Evolutionary conservation across 306 rosid genomes (phyloP), one percentile per base, ranked within the genome.

Genomic region (Dryas drummondii): DNA sequence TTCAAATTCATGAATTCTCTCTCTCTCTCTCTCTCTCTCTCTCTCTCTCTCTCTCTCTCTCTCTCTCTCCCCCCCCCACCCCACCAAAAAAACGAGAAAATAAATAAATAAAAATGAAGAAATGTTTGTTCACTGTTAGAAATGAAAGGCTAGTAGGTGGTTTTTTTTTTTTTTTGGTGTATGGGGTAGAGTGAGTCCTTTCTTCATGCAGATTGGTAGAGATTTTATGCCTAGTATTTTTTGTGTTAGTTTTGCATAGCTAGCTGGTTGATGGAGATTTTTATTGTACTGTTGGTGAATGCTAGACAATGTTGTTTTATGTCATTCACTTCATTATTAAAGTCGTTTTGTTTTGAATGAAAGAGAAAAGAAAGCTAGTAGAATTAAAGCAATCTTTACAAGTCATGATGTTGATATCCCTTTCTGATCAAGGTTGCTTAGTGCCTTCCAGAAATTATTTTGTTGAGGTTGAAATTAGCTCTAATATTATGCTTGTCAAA

Each of bases 371-470:
- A 26, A 45, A 56, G 42, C 22, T 52, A 55, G 71, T 66, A 47
- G 71, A 66, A 19, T 13, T 69, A 51, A 9, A 47, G 55, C 5
- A 66, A 4, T 47, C 8, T 5, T 46, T 66, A 66, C 27, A 48
- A 16, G 5, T 60, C 69, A 44, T 27, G 27, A 1, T 9, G 32
- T 73, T 7, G 60, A 50, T 64, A 13, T 13, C 58, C 68, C 26
- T 61, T 41, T 61, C 72, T 68, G 52, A 71, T 71, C 47, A 53
- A 48, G 67, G 51, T 64, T 60, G 56, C 16, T 41, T 9, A 42
- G 10, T 27, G 50, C 12, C 44, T 52, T 44, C 27, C 10, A 14
- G 19, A 15, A 62, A 5, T 16, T 9, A 9, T 53, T 26, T 37
- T 63, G 45, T 60, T 60, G 47, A 32, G 49, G 47, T 59, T 66